Evolutionary conservation across 441 rosid species (phyloP), one percentile per base, ranked within the genome.

Genomic region (Gossypium schwendimanii): DNA sequence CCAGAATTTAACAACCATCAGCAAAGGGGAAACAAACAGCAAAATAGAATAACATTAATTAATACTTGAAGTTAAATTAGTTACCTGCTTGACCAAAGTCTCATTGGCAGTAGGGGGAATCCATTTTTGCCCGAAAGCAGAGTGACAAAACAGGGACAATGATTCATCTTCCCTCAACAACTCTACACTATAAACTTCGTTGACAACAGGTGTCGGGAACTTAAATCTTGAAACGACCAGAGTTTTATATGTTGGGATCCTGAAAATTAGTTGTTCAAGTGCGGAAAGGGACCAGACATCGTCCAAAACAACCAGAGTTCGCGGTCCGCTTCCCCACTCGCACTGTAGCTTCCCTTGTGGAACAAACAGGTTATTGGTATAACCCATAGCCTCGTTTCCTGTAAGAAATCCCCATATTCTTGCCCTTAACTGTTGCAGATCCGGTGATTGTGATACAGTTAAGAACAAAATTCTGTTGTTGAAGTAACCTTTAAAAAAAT

Each of bases 361-460:
- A 69, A 6, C 28, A 70, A 36, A 23, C 52, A 23, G 1, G 54
- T 73, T 26, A 24, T 66, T 45, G 53, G 69, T 7, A 49, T 67
- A 33, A 61, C 73, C 81, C 41, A 53, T 11, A 6, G 60, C 80
- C 69, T 84, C 77, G 58, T 39, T 41, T 36, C 86, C 92, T 20
- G 77, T 71, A 36, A 92, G 41, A 73, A 81, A 89, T 18, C 69
- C 76, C 84, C 66, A 78, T 6, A 90, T 84, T 73, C 6, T 73
- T 12, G 77, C 62, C 77, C 69, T 87, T 31, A 92, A 63, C 24
- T 63, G 81, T 72, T 83, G 89, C 58, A 87, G 18, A 77, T 88
- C 77, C 4, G 98, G 98, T 63, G 97, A 92, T 69, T 90, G 94
- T 21, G 98, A 94, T 14, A 89, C 95, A 0, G 88, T 92, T 73